phyloP scores from a whole-genome alignment of 306 rosid species.

The Urtica urens region DNA sequence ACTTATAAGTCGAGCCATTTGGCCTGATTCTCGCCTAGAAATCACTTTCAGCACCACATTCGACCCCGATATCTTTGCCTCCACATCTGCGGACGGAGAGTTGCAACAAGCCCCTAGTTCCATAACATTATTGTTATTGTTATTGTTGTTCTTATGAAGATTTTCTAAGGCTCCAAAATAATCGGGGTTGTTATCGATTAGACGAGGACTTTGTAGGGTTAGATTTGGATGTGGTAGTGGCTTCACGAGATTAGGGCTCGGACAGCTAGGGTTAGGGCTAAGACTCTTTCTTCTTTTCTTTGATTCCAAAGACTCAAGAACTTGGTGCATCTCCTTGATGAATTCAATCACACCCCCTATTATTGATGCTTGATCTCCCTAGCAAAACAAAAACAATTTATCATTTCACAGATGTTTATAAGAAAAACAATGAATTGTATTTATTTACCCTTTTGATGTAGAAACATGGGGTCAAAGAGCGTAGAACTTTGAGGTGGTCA shows the following conservation, averaged over 20 bases:
- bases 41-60: conserved; percentile 63
- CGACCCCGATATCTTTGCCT: conserved; percentile 79
- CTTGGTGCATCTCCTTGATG: conserved; percentile 88
- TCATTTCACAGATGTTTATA: not conserved
- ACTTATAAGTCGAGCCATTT: conserved; percentile 47
- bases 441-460: conserved; percentile 82
- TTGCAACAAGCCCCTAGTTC: conserved; percentile 75
- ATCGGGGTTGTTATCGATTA: conserved; percentile 18
- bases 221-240: too few relatives aligned
- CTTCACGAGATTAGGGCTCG: conserved; percentile 37
- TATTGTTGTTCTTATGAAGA: not conserved
- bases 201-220: conserved; percentile 11
- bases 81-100: conserved; percentile 81
- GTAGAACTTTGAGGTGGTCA: conserved; percentile 84
- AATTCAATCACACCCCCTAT: conserved; percentile 90
- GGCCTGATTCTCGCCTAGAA: conserved; percentile 49
- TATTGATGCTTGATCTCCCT: conserved; percentile 98
- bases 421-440: not conserved
- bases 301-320: conserved; percentile 68
- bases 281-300: conserved; percentile 79
- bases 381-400: not conserved
- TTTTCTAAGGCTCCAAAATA: conserved; percentile 25
- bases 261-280: conserved; percentile 65
- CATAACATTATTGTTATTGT: too few relatives aligned
- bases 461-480: conserved; percentile 85